Conservation (phyloP, 2,329 filamentous ascomycete species). For the Cercospora janseana region DNA sequence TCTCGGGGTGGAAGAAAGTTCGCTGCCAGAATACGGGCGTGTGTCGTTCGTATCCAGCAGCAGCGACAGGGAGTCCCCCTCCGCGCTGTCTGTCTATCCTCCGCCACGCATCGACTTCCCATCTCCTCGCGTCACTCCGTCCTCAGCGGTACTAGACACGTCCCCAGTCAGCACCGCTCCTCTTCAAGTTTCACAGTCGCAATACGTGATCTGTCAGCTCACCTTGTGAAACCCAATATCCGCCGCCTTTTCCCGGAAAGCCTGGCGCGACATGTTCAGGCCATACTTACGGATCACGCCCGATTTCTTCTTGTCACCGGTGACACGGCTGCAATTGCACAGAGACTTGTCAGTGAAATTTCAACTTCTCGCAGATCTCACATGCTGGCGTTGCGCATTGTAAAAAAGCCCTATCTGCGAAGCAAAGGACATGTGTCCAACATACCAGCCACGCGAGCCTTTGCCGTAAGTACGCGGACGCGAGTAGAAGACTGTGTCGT, state of each 20-base stretch:
- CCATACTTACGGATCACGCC: constrained; percentile 33
- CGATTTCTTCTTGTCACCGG: constrained; percentile 32
- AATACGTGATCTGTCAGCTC: neutral
- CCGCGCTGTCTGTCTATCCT: too few species aligned
- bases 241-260: constrained; percentile 32
- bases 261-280: constrained; percentile 33
- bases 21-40: too few species aligned
- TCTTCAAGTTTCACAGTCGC: neutral
- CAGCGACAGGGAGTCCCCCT: too few species aligned
- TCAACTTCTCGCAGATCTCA: too few species aligned
- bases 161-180: too few species aligned
- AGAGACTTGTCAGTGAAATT: neutral
- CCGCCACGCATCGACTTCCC: too few species aligned
- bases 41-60: too few species aligned
- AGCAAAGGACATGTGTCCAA: neutral
- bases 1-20: too few species aligned
- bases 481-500: constrained; percentile 33
- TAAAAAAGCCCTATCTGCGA: neutral
- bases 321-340: constrained; percentile 26
- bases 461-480: constrained; percentile 33
- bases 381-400: too few species aligned
- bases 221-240: constrained; percentile 34
- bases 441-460: constrained; percentile 31
- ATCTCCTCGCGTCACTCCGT: too few species aligned
- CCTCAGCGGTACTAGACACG: neutral